Conservation (phyloP, 495 filamentous ascomycete species). For the Penicillium mononematosum region DNA sequence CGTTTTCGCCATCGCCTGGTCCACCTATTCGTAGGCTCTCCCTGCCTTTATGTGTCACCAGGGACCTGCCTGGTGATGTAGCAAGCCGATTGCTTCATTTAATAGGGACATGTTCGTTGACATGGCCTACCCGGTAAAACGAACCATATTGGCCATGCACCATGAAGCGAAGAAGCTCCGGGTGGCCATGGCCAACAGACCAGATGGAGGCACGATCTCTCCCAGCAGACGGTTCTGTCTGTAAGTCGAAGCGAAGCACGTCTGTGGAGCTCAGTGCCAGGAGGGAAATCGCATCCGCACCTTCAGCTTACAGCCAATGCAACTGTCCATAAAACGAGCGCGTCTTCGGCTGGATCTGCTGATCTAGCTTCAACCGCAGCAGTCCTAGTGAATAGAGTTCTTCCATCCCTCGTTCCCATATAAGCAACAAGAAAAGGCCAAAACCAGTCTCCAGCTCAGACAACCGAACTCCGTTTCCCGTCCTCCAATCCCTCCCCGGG, state of each 20-base stretch:
- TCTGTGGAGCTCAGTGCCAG: background rate
- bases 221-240: background rate
- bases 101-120: background rate
- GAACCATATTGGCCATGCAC: background rate
- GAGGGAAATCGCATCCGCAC: background rate
- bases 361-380: background rate
- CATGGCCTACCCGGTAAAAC: background rate
- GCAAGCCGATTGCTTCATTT: background rate
- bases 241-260: background rate
- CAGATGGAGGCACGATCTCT: background rate
- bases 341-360: background rate
- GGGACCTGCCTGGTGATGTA: background rate
- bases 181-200: background rate
- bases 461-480: background rate
- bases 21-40: background rate
- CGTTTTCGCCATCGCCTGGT: background rate
- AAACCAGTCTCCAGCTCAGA: background rate
- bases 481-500: background rate
- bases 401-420: background rate
- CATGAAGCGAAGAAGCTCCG: background rate
- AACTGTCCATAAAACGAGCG: background rate
- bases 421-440: background rate
- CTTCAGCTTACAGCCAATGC: background rate
- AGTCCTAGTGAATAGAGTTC: background rate
- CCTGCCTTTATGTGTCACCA: background rate